These are phyloP conservation scores for Mycena vulgaris DNA, from an alignment of 768 basidiomycete genomes.

Conservation along the genomic window DNA sequence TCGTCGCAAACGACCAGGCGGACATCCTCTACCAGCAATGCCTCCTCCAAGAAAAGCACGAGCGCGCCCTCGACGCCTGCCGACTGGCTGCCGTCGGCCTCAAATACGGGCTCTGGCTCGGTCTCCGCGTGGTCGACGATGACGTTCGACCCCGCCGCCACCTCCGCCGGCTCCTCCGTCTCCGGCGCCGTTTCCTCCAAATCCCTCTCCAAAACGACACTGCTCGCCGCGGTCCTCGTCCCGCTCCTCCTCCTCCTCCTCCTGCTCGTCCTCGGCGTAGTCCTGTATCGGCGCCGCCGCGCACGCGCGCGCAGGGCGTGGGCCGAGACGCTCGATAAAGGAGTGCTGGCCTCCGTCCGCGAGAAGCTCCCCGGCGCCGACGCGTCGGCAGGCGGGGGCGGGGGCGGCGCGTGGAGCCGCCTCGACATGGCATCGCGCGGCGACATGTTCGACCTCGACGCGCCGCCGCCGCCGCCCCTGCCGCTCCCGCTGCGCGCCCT, in stretches of 20 bases:
- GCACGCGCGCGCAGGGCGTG: neutral
- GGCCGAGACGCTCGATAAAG: neutral
- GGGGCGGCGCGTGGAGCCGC: conserved; percentile 34
- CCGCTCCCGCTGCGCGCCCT: conserved; percentile 4
- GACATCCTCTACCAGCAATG: neutral
- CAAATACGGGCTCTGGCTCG: neutral
- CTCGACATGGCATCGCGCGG: conserved; percentile 36
- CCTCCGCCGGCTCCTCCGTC: neutral
- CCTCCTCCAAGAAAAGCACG: neutral
- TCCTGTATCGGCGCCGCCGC: conserved; percentile 8
- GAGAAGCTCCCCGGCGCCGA: neutral
- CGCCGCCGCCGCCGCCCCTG: neutral
- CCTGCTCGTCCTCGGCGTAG: neutral
- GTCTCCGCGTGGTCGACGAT: neutral
- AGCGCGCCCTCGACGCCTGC: neutral
- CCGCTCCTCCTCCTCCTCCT: conserved; percentile 9
- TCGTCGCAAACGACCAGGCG: too few relatives aligned
- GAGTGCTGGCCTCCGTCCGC: conserved; percentile 1
- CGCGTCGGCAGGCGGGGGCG: neutral
- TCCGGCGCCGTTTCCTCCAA: neutral
- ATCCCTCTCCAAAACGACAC: neutral
- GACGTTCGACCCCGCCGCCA: conserved; percentile 15
- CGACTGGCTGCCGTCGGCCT: neutral
- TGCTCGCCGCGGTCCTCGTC: conserved; percentile 11
- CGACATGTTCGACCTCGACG: conserved; percentile 12